Base-by-base conservation (phyloP, 257 asterid species). In the Avicennia marina region DNA sequence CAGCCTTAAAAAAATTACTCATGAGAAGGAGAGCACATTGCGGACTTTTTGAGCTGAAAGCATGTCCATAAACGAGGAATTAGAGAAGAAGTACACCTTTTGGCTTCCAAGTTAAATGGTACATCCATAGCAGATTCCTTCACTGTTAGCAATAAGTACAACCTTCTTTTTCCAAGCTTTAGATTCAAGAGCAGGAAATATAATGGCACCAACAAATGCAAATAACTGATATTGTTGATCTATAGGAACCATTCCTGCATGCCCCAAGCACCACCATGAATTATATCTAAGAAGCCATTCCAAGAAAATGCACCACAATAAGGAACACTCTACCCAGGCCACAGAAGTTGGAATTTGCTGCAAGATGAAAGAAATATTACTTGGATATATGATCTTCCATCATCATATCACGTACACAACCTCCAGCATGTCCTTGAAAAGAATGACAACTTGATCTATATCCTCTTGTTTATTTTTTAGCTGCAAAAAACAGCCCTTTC, bases 81-180 rank as follows among this genome's bases (percentile, higher is more conserved):
- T 93, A 26, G 97, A 89, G 82, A 89, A 93, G 74, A 93, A 93
- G 44, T 93, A 54, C 98, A 94, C 73, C 98, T 86, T 74, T 97
- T 78, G 68, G 98, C 98, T 75, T 93, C 98, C 64, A 93, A 74
- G 77, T 93, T 93, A 29, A 96, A 81, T 21, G 98, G 98, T 34
- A 93, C 98, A 48, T 93, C 98, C 97, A 93, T 93, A 7, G 98
- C 98, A 42, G 98, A 93, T 78, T 93, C 98, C 72, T 93, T 93
- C 64, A 89, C 98, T 0, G 98, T 93, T 71, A 93, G 87, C 75
- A 93, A 74, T 70, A 93, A 75, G 71, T 83, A 84, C 81, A 93
- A 65, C 75, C 89, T 93, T 93, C 83, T 93, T 97, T 76, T 86
- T 89, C 98, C 98, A 93, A 80, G 98, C 96, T 78, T 86, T 95